Percentiles rank a stretch among this genome's conserved stretches.
phyloP scores from a whole-genome alignment of 495 filamentous ascomycete species.

The Cercophora scortea region DNA sequence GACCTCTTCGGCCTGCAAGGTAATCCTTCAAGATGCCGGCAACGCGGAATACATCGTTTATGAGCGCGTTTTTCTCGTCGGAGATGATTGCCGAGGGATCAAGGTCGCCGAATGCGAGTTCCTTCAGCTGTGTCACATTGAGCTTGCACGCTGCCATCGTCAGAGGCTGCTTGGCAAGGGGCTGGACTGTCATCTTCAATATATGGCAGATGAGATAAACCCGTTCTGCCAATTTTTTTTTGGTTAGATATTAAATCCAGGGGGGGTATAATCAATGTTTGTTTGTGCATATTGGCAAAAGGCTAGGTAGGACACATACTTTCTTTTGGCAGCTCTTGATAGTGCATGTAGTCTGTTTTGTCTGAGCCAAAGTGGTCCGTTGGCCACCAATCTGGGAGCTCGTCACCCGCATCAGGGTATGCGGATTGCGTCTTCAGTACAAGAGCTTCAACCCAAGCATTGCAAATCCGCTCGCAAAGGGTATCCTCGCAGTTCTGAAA shows the following conservation, averaged over 20 bases:
- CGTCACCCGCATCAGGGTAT: conserved; percentile 70
- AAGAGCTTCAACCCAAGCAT: conserved; percentile 77
- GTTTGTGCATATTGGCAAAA: too few relatives aligned
- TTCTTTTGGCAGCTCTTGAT: conserved; percentile 73
- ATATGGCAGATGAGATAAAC: conserved; percentile 56
- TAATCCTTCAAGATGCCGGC: too few relatives aligned
- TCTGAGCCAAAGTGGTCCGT: conserved; percentile 35
- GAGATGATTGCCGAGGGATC: too few relatives aligned
- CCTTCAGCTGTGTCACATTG: too few relatives aligned
- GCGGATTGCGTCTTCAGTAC: conserved; percentile 80
- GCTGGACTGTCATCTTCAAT: conserved; percentile 45
- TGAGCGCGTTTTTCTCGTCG: too few relatives aligned
- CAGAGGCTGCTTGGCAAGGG: conserved; percentile 26
- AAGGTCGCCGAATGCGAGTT: too few relatives aligned
- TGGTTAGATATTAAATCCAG: background rate
- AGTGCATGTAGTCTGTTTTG: conserved; percentile 37
- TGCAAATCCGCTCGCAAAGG: conserved; percentile 64
- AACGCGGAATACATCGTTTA: too few relatives aligned
- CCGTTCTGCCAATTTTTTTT: conserved; percentile 48
- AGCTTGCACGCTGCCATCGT: conserved; percentile 30
- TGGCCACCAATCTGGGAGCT: conserved; percentile 80
- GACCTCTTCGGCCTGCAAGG: too few relatives aligned
- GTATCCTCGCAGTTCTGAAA: conserved; percentile 66
- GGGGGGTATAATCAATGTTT: background rate
- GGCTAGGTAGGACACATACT: conserved; percentile 43